Evolutionary conservation across 495 filamentous ascomycete genomes (phyloP), one percentile per base, ranked within the genome.

Genomic region (Podospora fimiseda): DNA sequence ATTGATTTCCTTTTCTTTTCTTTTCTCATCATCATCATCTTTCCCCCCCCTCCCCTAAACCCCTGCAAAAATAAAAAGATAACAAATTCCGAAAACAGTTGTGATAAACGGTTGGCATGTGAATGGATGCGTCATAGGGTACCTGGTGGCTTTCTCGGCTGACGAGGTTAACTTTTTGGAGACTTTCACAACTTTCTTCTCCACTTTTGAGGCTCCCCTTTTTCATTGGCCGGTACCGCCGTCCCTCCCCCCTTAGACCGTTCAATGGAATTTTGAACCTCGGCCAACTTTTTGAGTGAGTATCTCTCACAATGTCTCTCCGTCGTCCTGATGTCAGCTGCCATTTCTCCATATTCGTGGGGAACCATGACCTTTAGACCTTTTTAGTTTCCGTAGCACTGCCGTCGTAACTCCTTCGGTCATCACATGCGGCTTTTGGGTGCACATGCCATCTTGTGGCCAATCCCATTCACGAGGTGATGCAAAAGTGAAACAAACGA

Each of bases 281-380:
- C 53, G 58, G 58, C 48, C 57, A 47, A 53, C 39, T 52, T 55
- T 24, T 41, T 43, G n/a, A n/a, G n/a, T n/a, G n/a, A n/a, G n/a
- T n/a, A n/a, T n/a, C n/a, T n/a, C n/a, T n/a, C n/a, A n/a, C n/a
- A n/a, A n/a, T n/a, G n/a, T n/a, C n/a, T n/a, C n/a, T n/a, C n/a
- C n/a, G n/a, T n/a, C n/a, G n/a, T n/a, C n/a, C n/a, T n/a, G n/a
- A n/a, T n/a, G 40, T 52, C 50, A 44, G 27, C 53, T 45, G 53
- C 23, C 43, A 45, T 20, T 20, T 9, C 43, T 22, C 4, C 19
- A n/a, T n/a, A n/a, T n/a, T n/a, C n/a, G n/a, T n/a, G n/a, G n/a
- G n/a, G n/a, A n/a, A n/a, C n/a, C n/a, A n/a, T n/a, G n/a, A n/a
- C n/a, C n/a, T n/a, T n/a, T n/a, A n/a, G n/a, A n/a, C n/a, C 27